These are phyloP conservation scores for Plectosphaerella sp. DNA, from an alignment of 2,329 filamentous ascomycete genomes.

Conservation along the genomic window DNA sequence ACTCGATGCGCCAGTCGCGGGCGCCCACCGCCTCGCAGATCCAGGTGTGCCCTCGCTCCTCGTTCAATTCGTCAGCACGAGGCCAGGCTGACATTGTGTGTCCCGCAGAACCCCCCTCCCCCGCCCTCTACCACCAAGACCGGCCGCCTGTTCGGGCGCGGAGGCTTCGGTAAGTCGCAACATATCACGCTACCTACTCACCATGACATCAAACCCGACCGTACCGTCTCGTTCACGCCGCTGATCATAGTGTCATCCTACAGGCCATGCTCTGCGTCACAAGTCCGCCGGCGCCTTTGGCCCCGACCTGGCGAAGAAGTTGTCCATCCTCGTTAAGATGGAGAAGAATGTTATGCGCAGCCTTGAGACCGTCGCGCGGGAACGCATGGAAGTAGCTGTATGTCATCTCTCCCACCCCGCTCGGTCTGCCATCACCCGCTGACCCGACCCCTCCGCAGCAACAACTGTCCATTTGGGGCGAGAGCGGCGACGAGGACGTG, in stretches of 20 bases:
- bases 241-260: neutral
- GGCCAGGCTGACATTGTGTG: neutral
- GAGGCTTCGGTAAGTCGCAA: conserved; percentile 69
- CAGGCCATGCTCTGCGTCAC: conserved; percentile 65
- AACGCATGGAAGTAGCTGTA: conserved; percentile 98
- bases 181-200: neutral
- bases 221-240: neutral
- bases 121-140: conserved; percentile 89
- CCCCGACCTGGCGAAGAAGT: conserved; percentile 92
- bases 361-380: conserved; percentile 88
- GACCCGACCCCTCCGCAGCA: conserved; percentile 51
- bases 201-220: conserved; percentile 2
- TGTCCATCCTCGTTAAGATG: conserved; percentile 98
- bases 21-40: conserved; percentile 85
- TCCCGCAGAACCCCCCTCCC: conserved; percentile 78
- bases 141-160: conserved; percentile 81
- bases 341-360: conserved; percentile 99
- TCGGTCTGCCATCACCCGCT: neutral
- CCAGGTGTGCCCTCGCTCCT: conserved; percentile 37
- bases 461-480: conserved; percentile 98
- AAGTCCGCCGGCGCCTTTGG: conserved; percentile 73
- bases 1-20: conserved; percentile 96
- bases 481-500: conserved; percentile 92
- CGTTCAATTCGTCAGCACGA: neutral
- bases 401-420: conserved; percentile 28